A percentile compares a stretch with the other conserved stretches of the same genome.
Evolutionary conservation across 257 asterid genomes (phyloP).

Genomic region (Solanum gracilifrons): DNA sequence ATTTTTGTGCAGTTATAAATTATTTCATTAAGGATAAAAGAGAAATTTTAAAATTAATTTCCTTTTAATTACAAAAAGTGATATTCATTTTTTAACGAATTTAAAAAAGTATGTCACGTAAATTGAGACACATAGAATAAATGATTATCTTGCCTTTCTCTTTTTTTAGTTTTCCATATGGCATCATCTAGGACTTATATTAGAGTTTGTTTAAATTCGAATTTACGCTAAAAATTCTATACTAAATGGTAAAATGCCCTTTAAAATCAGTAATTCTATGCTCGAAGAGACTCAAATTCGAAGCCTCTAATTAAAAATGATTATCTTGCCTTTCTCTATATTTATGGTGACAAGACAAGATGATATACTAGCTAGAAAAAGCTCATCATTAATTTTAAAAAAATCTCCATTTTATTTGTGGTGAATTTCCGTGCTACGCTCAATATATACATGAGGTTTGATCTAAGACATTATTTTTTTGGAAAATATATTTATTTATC

Average conservation of each 20-base stretch:
- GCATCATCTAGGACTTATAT: no score
- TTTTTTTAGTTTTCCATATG: not conserved
- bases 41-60: no score
- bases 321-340: no score
- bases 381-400: no score
- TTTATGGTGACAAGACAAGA: not conserved
- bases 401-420: not conserved
- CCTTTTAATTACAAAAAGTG: not conserved
- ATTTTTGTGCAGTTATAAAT: not conserved
- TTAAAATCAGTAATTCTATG: rapidly evolving
- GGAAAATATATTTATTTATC: no score
- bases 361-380: not conserved
- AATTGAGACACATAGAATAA: no score
- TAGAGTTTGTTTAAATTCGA: rapidly evolving
- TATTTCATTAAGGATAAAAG: no score
- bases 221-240: no score
- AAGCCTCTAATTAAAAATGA: not conserved
- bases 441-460: not conserved
- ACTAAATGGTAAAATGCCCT: no score
- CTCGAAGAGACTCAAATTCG: rapidly evolving
- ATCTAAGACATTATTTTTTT: no score
- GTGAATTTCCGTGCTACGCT: not conserved
- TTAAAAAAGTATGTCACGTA: not conserved
- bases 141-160: no score
- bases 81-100: no score